These are phyloP conservation scores for Ampelocalamus luodianensis DNA, from an alignment of 176 grass and related monocot species.

Conservation along the genomic window DNA sequence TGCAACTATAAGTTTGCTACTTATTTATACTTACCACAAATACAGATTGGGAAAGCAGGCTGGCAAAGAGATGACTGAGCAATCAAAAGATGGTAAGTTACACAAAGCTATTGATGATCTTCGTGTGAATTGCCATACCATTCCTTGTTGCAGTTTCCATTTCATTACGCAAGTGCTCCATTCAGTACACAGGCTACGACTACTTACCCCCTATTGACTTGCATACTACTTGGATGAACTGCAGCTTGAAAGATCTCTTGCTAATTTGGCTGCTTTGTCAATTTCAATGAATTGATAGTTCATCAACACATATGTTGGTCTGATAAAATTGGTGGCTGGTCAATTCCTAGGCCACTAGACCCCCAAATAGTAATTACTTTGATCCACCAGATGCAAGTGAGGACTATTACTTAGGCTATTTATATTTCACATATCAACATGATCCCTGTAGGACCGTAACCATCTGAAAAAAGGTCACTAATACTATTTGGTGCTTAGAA, in stretches of 20 bases:
- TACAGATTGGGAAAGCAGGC: slow-evolving; percentile 81
- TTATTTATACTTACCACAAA: slow-evolving; percentile 62
- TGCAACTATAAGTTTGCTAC: not conserved
- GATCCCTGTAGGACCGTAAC: too few relatives aligned
- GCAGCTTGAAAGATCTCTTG: not conserved
- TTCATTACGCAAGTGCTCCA: not conserved
- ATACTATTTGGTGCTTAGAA: too few relatives aligned
- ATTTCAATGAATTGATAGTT: not conserved
- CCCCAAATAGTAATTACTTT: too few relatives aligned
- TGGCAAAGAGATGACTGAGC: slow-evolving; percentile 72
- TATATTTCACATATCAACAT: too few relatives aligned
- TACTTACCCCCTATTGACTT: not conserved
- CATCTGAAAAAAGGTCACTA: too few relatives aligned
- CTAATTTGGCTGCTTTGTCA: slow-evolving; percentile 6
- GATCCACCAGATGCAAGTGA: too few relatives aligned
- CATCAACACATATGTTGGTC: not conserved
- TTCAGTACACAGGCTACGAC: not conserved
- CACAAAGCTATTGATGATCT: not conserved
- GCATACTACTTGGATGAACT: not conserved
- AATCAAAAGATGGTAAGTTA: slow-evolving; percentile 71
- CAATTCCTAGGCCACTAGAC: not conserved
- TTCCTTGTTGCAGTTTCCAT: not conserved
- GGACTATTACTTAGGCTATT: too few relatives aligned
- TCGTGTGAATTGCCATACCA: not conserved
- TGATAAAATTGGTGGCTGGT: not conserved